Conservation (phyloP, 257 asterid genomes). For the Primulina eburnea region DNA sequence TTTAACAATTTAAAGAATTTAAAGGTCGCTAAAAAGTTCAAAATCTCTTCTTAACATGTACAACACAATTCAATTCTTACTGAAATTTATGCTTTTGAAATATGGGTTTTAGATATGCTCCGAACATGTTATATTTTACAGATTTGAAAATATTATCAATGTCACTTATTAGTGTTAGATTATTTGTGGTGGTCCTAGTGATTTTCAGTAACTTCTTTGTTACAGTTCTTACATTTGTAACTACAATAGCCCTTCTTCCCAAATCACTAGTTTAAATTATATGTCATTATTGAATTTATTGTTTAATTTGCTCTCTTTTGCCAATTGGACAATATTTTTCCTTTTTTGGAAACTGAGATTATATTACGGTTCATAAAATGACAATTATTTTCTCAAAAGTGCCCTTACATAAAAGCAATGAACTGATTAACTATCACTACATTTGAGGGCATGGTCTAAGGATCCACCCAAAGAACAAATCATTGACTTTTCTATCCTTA, state of each 20-base stretch:
- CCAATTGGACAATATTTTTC: not conserved
- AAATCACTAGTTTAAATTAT: not conserved
- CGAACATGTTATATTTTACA: not conserved
- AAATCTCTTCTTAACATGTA: not conserved
- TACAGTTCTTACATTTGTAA: not conserved
- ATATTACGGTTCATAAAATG: not conserved
- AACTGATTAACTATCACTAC: not conserved
- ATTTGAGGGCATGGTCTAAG: not conserved
- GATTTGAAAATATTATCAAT: not conserved
- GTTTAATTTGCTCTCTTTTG: not conserved
- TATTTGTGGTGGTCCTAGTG: not conserved
- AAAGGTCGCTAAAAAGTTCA: not conserved
- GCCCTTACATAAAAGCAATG: not conserved
- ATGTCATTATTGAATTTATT: not conserved
- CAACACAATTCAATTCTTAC: not conserved
- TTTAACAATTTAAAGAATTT: too few species aligned
- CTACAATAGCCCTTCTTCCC: not conserved
- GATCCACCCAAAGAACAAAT: not conserved
- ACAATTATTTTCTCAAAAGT: not conserved
- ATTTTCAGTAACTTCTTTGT: conserved; percentile 14
- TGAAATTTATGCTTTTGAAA: too few species aligned
- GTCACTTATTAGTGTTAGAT: not conserved
- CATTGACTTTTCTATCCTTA: not conserved
- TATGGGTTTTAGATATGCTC: not conserved
- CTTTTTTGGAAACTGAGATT: not conserved